Conservation (phyloP, 345 rosid species). For the Hypericum androsaemum region DNA sequence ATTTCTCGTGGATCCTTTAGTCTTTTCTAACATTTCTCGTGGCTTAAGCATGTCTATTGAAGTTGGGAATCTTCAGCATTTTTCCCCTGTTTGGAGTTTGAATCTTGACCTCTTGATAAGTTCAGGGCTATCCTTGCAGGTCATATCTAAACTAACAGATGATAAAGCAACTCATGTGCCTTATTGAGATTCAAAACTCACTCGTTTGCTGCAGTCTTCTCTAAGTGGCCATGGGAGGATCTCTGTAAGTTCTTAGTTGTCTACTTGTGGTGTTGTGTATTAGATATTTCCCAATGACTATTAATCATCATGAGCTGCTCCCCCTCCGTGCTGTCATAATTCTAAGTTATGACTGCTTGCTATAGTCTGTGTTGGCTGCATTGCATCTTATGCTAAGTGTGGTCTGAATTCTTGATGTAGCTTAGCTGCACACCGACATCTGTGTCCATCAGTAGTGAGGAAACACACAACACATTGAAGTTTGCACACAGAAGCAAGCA, state of each 20-base stretch:
- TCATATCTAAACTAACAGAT: slow-evolving; percentile 60
- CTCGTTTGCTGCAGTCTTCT: slow-evolving; percentile 62
- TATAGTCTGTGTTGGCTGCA: neutral
- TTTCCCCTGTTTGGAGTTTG: no score
- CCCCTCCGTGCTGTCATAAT: no score
- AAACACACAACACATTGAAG: slow-evolving; percentile 64
- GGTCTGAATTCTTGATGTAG: slow-evolving; percentile 26
- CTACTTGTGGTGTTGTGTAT: neutral
- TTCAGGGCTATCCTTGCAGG: slow-evolving; percentile 24
- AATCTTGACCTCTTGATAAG: slow-evolving; percentile 3
- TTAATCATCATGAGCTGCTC: no score
- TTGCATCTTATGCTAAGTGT: slow-evolving; percentile 7
- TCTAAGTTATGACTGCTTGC: neutral
- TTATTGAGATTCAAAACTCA: slow-evolving; percentile 67
- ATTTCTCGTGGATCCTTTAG: no score
- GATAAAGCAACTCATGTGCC: slow-evolving; percentile 57
- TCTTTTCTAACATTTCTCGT: no score
- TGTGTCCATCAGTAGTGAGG: slow-evolving; percentile 59
- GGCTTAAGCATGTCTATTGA: no score
- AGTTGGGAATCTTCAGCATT: no score
- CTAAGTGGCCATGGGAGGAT: slow-evolving; percentile 61
- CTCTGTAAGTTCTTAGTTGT: slow-evolving; percentile 38
- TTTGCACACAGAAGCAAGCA: slow-evolving; percentile 65
- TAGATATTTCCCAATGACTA: no score
- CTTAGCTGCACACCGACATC: slow-evolving; percentile 65